Base-by-base conservation (phyloP, 192 early-diverging fungal species). In the Oehlia diaphana region DNA sequence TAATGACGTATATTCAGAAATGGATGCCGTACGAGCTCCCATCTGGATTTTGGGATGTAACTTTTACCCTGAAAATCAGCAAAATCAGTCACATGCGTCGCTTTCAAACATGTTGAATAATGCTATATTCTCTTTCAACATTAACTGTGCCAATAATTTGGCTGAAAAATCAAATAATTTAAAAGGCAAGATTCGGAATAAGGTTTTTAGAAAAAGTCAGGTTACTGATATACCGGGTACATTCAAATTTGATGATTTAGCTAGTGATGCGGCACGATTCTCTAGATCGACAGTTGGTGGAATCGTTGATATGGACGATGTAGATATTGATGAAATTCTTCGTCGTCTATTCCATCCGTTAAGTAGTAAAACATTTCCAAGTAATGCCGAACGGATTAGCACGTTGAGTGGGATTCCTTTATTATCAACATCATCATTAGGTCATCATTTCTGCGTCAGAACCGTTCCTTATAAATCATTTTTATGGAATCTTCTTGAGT, bases 11-110 rank as follows among this genome's bases (percentile, higher is more conserved):
- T 74, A 78, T 63, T 74, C 82, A 8, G 84, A 87, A 65, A 89
- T 90, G 88, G 89, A 90, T 77, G 88, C 89, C 2, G 74, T 84
- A 33, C 44, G 81, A 47, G 88, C 89, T 16, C 80, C 81, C n/a
- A 79, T 82, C 37, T 89, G 88, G 88, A 63, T 81, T 7, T 39
- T 90, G 3, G 65, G 69, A 1, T 82, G 84, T 53, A 80, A 82
- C 31, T 87, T 90, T 81, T 83, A 83, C 14, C 80, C 82, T 10
- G 82, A 80, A 16, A 79, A 80, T n/a, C 83, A 79, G 19, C 74
- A 78, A 63, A 76, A 86, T 31, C 81, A 7, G 7, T 8, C 7
- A 42, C 2, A 37, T 4, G 39, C 84, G 2, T 83, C 86, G 9
- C 75, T 90, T 12, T 84, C 86, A 2, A 81, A 71, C 9, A 76